Conservation (phyloP, 2,329 filamentous ascomycete species). For the Pseudogymnoascus sp. region DNA sequence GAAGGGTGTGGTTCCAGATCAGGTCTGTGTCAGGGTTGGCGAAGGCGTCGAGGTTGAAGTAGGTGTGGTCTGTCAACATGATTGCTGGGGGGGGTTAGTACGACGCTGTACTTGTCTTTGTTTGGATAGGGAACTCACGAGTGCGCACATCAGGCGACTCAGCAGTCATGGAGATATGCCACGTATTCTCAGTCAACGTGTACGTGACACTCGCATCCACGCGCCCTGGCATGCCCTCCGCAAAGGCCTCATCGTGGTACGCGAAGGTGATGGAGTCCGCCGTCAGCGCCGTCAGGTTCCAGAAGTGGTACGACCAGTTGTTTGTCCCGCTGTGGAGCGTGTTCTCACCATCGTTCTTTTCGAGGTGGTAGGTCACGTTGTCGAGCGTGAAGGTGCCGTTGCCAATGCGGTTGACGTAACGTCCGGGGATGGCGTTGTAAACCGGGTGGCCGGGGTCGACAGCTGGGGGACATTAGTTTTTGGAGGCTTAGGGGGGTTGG, state of each 20-base stretch:
- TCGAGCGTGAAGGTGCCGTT: constrained; percentile 46
- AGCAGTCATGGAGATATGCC: constrained; percentile 53
- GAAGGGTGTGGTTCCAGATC: constrained; percentile 54
- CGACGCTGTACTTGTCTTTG: neutral
- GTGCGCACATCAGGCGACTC: constrained; percentile 30
- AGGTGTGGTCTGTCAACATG: constrained; percentile 58
- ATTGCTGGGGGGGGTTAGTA: constrained; percentile 33
- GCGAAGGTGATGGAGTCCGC: constrained; percentile 55
- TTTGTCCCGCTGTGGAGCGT: constrained; percentile 52
- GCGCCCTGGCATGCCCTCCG: constrained; percentile 52
- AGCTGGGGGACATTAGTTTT: constrained; percentile 14
- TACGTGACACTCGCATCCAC: constrained; percentile 56
- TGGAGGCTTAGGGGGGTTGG: constrained; percentile 19
- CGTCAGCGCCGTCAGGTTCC: constrained; percentile 49
- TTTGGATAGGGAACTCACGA: constrained; percentile 27
- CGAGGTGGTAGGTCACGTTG: constrained; percentile 42
- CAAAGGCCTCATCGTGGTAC: constrained; percentile 51
- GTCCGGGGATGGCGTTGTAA: constrained; percentile 51
- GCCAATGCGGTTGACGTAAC: constrained; percentile 58
- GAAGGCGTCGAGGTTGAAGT: constrained; percentile 62
- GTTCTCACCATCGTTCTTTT: constrained; percentile 46
- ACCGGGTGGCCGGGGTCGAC: constrained; percentile 46
- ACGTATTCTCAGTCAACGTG: constrained; percentile 47
- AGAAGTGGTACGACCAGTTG: constrained; percentile 56
- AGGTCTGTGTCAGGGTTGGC: constrained; percentile 46